Base-by-base conservation (phyloP, 2,329 filamentous ascomycete species). In the Ophiobolus disseminans region DNA sequence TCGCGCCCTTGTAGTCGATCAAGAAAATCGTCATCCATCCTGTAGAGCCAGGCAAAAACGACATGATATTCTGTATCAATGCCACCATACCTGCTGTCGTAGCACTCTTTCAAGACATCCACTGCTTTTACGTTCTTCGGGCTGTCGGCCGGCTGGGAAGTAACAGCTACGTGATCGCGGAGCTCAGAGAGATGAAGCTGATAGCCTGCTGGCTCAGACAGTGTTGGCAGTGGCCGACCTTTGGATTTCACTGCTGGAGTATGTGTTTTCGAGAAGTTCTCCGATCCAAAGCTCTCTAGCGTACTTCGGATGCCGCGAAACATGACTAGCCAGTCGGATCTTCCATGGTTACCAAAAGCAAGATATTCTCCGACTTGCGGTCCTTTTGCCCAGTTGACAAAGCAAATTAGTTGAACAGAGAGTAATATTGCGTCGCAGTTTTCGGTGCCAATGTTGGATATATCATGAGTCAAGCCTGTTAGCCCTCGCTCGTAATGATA, bases 241-340 rank as follows among this genome's bases (percentile, higher is more conserved):
- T 55, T 57, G 14, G 25, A 20, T 19, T 37, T 35, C 5, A 40
- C n/a, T 16, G 44, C 39, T 4, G 56, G 53, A 2, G 39, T 48
- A 44, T 53, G 31, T 8, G 49, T 54, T 22, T 51, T 55, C 2
- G 31, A 32, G 14, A 58, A 59, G 10, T 40, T 9, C 5, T 43
- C 20, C 2, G 43, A 23, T 9, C 19, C 43, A 6, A 61, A n/a
- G 8, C 48, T 54, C 9, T 55, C 28, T 3, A 53, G 34, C n/a
- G 62, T 69, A 1, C 60, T 63, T 17, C 60, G 55, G 3, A 69
- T 59, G 1, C 64, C 66, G 23, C 63, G 59, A 17, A 69, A 68
- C 62, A 69, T 64, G 30, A 63, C 38, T n/a, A 69, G 54, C 64
- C 64, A 69, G 20, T 69, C 62, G 13, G 66, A 68, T 23, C 37